A percentile compares a stretch with the other conserved stretches of the same genome.
Evolutionary conservation across 768 basidiomycete species (phyloP).

Genomic region (Daedaleopsis nitida): DNA sequence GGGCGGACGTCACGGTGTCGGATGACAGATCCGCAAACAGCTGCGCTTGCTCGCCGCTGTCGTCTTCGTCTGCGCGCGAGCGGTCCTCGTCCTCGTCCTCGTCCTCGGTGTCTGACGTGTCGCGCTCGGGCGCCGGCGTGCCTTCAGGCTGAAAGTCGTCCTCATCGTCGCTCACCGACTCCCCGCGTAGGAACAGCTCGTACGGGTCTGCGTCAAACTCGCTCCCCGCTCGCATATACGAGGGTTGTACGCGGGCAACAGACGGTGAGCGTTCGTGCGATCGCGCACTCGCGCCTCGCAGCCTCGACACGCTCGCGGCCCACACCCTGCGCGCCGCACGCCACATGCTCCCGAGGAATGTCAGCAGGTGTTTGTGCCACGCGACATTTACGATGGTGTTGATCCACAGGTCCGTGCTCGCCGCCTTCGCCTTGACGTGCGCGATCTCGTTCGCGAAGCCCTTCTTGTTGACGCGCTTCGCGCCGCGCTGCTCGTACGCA

Average conservation of each 20-base stretch:
- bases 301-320: slow-evolving; percentile 3
- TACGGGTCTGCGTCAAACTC: slow-evolving; percentile 46
- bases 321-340: slow-evolving; percentile 13
- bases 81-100: slow-evolving; percentile 17
- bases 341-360: slow-evolving; percentile 31
- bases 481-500: slow-evolving; percentile 29
- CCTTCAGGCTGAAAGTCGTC: slow-evolving; percentile 37
- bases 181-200: slow-evolving; percentile 60
- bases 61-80: slow-evolving; percentile 31
- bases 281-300: not conserved
- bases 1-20: slow-evolving; percentile 35
- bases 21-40: slow-evolving; percentile 58
- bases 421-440: slow-evolving; percentile 37
- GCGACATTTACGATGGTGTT: slow-evolving; percentile 33
- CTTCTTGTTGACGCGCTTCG: slow-evolving; percentile 28
- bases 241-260: not conserved
- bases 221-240: not conserved
- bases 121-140: not conserved
- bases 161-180: slow-evolving; percentile 52
- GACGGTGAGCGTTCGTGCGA: not conserved
- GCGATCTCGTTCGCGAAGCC: slow-evolving; percentile 57
- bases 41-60: slow-evolving; percentile 44
- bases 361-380: slow-evolving; percentile 43
- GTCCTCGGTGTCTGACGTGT: slow-evolving; percentile 7
- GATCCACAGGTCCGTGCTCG: slow-evolving; percentile 40